Evolutionary conservation across 2,329 filamentous ascomycete genomes (phyloP).

Genomic region (Penicillium sp.): DNA sequence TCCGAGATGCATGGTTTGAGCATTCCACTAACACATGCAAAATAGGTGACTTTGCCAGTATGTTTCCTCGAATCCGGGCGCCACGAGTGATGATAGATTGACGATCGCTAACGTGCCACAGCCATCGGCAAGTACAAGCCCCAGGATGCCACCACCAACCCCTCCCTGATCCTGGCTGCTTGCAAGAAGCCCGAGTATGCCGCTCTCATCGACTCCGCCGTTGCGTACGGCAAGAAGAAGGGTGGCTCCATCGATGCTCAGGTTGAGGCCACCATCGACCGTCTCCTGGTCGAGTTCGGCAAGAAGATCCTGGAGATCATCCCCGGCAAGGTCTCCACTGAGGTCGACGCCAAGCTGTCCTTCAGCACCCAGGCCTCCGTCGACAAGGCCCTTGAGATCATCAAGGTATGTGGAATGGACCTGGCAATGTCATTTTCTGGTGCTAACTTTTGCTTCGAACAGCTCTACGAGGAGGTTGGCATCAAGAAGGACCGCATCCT

Average conservation of each 20-base stretch:
- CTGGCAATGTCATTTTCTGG: not conserved
- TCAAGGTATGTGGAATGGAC: slow-evolving; percentile 60
- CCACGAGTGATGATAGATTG: not conserved
- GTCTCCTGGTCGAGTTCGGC: slow-evolving; percentile 95
- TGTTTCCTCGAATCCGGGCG: slow-evolving; percentile 38
- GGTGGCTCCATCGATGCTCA: slow-evolving; percentile 66
- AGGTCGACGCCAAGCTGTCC: slow-evolving; percentile 93
- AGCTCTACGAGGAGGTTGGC: slow-evolving; percentile 92
- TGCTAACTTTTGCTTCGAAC: slow-evolving; percentile 25
- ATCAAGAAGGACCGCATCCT: slow-evolving; percentile 90
- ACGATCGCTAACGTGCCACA: slow-evolving; percentile 36
- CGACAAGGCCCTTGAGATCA: slow-evolving; percentile 94
- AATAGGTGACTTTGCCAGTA: slow-evolving; percentile 71
- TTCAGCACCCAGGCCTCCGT: slow-evolving; percentile 92
- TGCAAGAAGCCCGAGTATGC: slow-evolving; percentile 98
- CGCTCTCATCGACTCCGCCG: slow-evolving; percentile 78
- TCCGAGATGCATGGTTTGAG: slow-evolving; percentile 4
- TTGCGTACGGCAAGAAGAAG: slow-evolving; percentile 77
- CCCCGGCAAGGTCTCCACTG: slow-evolving; percentile 96
- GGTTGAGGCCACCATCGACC: slow-evolving; percentile 86
- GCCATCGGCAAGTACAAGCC: slow-evolving; percentile 99
- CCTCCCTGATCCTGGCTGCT: slow-evolving; percentile 93
- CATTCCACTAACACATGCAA: slow-evolving; percentile 28
- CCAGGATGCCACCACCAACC: slow-evolving; percentile 99
- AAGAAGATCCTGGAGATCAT: slow-evolving; percentile 96